These are phyloP conservation scores for Perilla frutescens DNA, from an alignment of 257 asterid species.

Conservation along the genomic window DNA sequence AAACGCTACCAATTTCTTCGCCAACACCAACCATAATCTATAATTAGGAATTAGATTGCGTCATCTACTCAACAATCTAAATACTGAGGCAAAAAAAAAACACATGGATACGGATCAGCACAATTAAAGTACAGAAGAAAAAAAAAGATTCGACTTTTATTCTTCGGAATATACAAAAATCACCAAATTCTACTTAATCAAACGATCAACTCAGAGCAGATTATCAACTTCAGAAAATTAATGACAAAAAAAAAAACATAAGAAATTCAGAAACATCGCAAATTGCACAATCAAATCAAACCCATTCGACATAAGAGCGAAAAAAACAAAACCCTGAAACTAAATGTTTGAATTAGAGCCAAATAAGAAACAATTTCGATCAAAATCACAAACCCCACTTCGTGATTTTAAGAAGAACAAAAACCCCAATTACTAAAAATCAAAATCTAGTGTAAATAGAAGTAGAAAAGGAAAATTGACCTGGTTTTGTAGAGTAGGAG, in stretches of 20 bases:
- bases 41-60: not conserved
- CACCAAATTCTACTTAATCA: constrained; percentile 9
- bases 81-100: constrained; percentile 9
- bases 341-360: constrained; percentile 25
- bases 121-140: constrained; percentile 3
- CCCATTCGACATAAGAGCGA: constrained; percentile 1
- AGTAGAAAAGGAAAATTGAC: constrained; percentile 45
- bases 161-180: not conserved
- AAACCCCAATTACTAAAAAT: constrained; percentile 27
- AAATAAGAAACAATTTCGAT: constrained; percentile 21
- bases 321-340: constrained; percentile 5
- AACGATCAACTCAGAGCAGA: constrained; percentile 6
- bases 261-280: not conserved
- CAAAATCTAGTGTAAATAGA: constrained; percentile 27
- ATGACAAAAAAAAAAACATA: not conserved
- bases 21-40: not conserved
- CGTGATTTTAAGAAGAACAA: constrained; percentile 14
- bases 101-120: constrained; percentile 33
- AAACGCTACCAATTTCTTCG: constrained; percentile 7
- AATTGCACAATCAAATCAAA: constrained; percentile 19
- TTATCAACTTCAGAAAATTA: constrained; percentile 13
- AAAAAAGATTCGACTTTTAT: constrained; percentile 10
- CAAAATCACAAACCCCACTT: constrained; percentile 38
- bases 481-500: constrained; percentile 42
- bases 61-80: not conserved